Conservation (phyloP, 2,329 filamentous ascomycete genomes). For the Cercospora janseana region DNA sequence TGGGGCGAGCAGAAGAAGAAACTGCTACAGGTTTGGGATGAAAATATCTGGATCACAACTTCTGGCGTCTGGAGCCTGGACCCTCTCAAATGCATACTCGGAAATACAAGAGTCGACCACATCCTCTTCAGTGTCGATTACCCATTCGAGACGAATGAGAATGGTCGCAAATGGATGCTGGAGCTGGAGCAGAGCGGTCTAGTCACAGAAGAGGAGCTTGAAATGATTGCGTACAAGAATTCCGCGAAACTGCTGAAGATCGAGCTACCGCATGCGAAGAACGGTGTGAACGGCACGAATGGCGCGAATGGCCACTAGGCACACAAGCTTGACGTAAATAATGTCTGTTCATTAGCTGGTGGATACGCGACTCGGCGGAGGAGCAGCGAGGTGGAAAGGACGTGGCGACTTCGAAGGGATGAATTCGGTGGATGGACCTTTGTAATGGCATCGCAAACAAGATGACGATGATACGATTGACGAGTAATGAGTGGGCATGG, state of each 20-base stretch:
- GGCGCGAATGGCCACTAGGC: slow-evolving; percentile 1
- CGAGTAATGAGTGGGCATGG: slow-evolving; percentile 2
- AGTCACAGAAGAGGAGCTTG: slow-evolving; percentile 51
- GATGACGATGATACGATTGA: slow-evolving; percentile 4
- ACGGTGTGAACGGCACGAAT: slow-evolving; percentile 9
- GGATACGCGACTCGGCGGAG: too few species aligned
- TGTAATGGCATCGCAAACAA: slow-evolving; percentile 1
- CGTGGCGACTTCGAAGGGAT: not conserved
- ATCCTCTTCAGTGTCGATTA: slow-evolving; percentile 61
- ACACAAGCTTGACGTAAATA: too few species aligned
- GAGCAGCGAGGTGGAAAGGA: too few species aligned
- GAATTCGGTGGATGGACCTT: not conserved
- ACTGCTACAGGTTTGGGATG: slow-evolving; percentile 44
- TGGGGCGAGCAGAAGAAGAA: slow-evolving; percentile 39
- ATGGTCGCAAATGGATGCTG: slow-evolving; percentile 51
- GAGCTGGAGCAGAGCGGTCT: slow-evolving; percentile 53
- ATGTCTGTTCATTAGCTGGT: too few species aligned
- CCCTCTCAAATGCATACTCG: slow-evolving; percentile 47
- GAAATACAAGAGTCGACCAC: slow-evolving; percentile 44
- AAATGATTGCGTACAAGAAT: slow-evolving; percentile 52
- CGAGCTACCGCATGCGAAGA: slow-evolving; percentile 29
- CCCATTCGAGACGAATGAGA: slow-evolving; percentile 54
- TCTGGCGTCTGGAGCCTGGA: slow-evolving; percentile 55
- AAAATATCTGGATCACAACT: slow-evolving; percentile 61
- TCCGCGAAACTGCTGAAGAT: slow-evolving; percentile 49